Evolutionary conservation across 2,329 filamentous ascomycete genomes (phyloP).

Genomic region (Arthrobotrys sinensis): DNA sequence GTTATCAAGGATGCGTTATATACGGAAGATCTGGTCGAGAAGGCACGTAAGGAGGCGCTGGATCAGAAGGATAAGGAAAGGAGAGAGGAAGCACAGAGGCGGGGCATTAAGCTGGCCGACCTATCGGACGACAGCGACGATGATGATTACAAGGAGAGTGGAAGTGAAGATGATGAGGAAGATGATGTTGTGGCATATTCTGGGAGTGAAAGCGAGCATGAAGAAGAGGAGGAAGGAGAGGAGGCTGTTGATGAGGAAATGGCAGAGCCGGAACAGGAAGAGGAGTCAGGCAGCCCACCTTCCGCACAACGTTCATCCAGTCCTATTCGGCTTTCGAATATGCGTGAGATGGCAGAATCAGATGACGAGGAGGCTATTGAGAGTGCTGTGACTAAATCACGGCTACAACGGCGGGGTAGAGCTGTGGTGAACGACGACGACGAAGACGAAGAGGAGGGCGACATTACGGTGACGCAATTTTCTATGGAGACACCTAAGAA

Average conservation of each 20-base stretch:
- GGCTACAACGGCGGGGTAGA: conserved; percentile 28
- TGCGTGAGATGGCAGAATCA: conserved; percentile 65
- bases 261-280: conserved; percentile 67
- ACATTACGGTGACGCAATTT: conserved; percentile 34
- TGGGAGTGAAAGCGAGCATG: conserved; percentile 34
- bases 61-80: conserved; percentile 78
- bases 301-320: conserved; percentile 41
- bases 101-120: conserved; percentile 69
- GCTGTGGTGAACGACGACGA: conserved; percentile 50
- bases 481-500: conserved; percentile 42
- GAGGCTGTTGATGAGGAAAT: conserved; percentile 66
- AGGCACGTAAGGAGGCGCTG: conserved; percentile 83
- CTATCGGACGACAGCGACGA: conserved; percentile 72
- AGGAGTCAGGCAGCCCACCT: conserved; percentile 60
- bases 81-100: conserved; percentile 72
- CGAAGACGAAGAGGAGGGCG: conserved; percentile 40
- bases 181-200: conserved; percentile 32
- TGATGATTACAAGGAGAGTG: conserved; percentile 64
- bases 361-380: conserved; percentile 69
- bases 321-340: conserved; percentile 59
- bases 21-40: conserved; percentile 89
- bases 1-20: conserved; percentile 84
- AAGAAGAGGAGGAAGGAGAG: conserved; percentile 62
- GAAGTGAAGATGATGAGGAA: conserved; percentile 69
- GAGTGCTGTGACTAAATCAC: conserved; percentile 61